Conservation (phyloP, 1,284 basidiomycete genomes). For the Fomitopsis palustris region DNA sequence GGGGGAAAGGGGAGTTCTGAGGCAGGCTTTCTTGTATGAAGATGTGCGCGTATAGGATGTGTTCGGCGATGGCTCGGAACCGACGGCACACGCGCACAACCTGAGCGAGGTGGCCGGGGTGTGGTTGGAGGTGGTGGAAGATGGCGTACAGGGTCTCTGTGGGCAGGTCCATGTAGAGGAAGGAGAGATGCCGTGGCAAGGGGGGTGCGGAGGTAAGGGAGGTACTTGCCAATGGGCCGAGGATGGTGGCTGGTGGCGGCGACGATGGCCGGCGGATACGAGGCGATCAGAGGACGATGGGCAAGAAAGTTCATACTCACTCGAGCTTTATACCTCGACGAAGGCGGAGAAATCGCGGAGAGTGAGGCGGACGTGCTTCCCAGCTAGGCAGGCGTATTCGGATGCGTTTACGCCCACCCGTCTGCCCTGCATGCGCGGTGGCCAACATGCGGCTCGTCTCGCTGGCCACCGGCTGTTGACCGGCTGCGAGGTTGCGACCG, state of each 20-base stretch:
- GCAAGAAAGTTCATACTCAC: neutral
- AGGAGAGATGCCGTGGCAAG: neutral
- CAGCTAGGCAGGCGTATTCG: slow-evolving; percentile 7
- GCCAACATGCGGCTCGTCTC: neutral
- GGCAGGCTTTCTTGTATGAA: slow-evolving; percentile 44
- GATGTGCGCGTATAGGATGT: slow-evolving; percentile 52
- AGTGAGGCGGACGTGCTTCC: slow-evolving; percentile 17
- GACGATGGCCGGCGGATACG: slow-evolving; percentile 5
- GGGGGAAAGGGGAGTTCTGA: slow-evolving; percentile 38
- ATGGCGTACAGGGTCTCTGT: slow-evolving; percentile 57
- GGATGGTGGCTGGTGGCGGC: neutral
- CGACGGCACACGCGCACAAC: slow-evolving; percentile 43
- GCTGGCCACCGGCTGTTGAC: too few relatives aligned
- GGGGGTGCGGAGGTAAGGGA: neutral
- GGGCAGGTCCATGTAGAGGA: slow-evolving; percentile 33
- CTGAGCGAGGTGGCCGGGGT: slow-evolving; percentile 33
- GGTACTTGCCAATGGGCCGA: neutral
- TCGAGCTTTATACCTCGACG: slow-evolving; percentile 10
- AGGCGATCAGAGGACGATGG: slow-evolving; percentile 18
- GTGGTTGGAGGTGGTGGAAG: slow-evolving; percentile 39
- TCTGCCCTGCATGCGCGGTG: neutral
- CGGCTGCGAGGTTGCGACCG: neutral
- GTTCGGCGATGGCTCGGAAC: slow-evolving; percentile 54
- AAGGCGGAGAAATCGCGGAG: slow-evolving; percentile 28
- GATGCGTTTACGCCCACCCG: neutral